Evolutionary conservation across 345 rosid genomes (phyloP).

Genomic region (Syzygium grande): DNA sequence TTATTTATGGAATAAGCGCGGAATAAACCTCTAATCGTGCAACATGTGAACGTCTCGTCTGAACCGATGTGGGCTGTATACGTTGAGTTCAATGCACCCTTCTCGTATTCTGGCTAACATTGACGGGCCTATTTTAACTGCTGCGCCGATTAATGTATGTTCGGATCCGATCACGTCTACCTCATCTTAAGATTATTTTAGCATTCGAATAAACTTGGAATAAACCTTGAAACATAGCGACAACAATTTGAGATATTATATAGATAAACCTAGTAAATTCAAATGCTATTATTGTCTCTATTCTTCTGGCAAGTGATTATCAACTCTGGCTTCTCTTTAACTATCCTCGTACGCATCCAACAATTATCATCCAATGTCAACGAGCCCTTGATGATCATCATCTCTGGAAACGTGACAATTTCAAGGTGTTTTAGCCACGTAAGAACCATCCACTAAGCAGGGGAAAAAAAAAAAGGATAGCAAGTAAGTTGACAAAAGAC

Average conservation of each 20-base stretch:
- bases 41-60: background rate
- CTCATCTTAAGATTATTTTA: background rate
- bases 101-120: background rate
- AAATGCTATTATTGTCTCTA: background rate
- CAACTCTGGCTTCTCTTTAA: background rate
- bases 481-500: too few species aligned
- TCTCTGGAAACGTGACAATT: background rate
- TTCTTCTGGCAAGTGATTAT: rapidly evolving
- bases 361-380: background rate
- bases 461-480: too few species aligned
- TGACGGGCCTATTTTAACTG: background rate
- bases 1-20: background rate
- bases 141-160: rapidly evolving
- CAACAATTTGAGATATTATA: rapidly evolving
- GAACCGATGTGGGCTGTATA: rapidly evolving
- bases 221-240: background rate
- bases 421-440: background rate
- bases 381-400: background rate
- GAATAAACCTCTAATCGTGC: background rate
- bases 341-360: background rate
- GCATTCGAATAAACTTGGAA: background rate
- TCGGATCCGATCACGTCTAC: rapidly evolving
- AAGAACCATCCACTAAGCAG: background rate
- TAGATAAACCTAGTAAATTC: background rate
- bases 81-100: background rate